These are phyloP conservation scores for Pythium apleroticum DNA, from an alignment of 352 stramenopile genomes.

Conservation along the genomic window DNA sequence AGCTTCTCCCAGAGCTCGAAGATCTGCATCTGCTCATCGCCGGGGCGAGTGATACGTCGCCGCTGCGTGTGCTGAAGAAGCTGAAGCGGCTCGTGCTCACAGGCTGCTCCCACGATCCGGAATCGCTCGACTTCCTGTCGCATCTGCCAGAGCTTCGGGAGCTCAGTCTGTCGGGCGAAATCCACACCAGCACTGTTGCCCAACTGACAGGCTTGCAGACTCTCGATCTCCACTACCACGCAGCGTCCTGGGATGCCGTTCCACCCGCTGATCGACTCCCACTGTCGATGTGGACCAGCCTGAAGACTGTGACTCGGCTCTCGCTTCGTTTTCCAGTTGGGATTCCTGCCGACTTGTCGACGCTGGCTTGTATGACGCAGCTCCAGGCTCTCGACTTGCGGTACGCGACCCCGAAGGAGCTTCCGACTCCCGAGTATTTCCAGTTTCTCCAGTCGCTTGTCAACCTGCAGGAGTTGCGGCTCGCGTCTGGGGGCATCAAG, in stretches of 20 bases:
- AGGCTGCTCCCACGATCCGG: constrained; percentile 11
- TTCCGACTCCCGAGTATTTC: constrained; percentile 13
- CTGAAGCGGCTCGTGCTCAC: constrained; percentile 14
- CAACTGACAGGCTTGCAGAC: neutral
- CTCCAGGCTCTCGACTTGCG: constrained; percentile 16
- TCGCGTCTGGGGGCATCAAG: constrained; percentile 8
- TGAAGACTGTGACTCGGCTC: constrained; percentile 1
- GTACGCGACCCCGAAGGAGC: constrained; percentile 15
- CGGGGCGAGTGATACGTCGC: constrained; percentile 10
- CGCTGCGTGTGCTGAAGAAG: constrained; percentile 12
- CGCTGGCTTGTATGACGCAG: neutral
- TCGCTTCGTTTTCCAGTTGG: constrained; percentile 20
- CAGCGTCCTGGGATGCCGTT: constrained; percentile 13
- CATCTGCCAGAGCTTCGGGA: constrained; percentile 4
- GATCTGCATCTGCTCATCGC: constrained; percentile 16
- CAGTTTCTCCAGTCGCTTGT: constrained; percentile 10
- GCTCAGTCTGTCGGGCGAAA: constrained; percentile 18
- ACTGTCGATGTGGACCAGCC: constrained; percentile 6
- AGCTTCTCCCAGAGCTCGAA: constrained; percentile 11
- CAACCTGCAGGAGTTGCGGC: constrained; percentile 7
- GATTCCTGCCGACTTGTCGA: constrained; percentile 12
- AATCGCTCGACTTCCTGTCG: constrained; percentile 12
- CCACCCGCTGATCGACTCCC: neutral
- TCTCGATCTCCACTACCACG: constrained; percentile 10
- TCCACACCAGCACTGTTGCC: constrained; percentile 12